Evolutionary conservation across 2,329 filamentous ascomycete species (phyloP).

Genomic region (Zarea fungicola): DNA sequence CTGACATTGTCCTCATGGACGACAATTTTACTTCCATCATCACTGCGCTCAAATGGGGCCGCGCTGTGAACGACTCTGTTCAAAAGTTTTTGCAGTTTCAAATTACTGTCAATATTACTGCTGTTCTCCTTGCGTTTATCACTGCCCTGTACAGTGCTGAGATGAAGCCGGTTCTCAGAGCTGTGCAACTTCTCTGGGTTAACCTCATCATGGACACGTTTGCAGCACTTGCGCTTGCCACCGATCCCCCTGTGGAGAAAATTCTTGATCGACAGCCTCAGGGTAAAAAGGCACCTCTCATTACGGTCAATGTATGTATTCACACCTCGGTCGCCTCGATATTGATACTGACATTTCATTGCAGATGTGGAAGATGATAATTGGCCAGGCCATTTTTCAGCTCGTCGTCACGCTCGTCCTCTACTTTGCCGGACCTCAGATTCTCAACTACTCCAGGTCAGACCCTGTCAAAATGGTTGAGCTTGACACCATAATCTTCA

Average conservation of each 20-base stretch:
- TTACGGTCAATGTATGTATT: constrained; percentile 48
- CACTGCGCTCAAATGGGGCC: constrained; percentile 57
- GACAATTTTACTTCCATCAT: constrained; percentile 57
- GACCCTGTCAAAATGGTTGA: constrained; percentile 37
- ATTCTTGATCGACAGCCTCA: constrained; percentile 51
- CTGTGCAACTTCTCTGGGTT: constrained; percentile 58
- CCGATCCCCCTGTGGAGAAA: constrained; percentile 53
- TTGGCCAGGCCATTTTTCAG: constrained; percentile 57
- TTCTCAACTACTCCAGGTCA: constrained; percentile 54
- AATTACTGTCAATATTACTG: constrained; percentile 60
- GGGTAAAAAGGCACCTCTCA: constrained; percentile 64
- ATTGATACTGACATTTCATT: neutral
- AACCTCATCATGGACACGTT: constrained; percentile 62
- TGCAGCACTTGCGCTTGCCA: constrained; percentile 62
- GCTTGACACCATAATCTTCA: constrained; percentile 60
- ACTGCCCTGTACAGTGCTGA: constrained; percentile 49
- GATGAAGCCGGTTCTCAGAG: constrained; percentile 50
- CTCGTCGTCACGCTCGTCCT: constrained; percentile 53
- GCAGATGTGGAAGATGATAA: constrained; percentile 61
- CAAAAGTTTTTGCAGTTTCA: constrained; percentile 61
- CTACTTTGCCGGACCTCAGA: constrained; percentile 54
- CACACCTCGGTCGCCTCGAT: neutral
- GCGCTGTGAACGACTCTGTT: constrained; percentile 58
- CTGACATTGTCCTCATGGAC: constrained; percentile 56
- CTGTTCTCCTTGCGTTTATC: constrained; percentile 54